A percentile compares a stretch with the other conserved stretches of the same genome.
Evolutionary conservation across 2,329 filamentous ascomycete species (phyloP).

Genomic region (Cephalotrichum gorgonifer): DNA sequence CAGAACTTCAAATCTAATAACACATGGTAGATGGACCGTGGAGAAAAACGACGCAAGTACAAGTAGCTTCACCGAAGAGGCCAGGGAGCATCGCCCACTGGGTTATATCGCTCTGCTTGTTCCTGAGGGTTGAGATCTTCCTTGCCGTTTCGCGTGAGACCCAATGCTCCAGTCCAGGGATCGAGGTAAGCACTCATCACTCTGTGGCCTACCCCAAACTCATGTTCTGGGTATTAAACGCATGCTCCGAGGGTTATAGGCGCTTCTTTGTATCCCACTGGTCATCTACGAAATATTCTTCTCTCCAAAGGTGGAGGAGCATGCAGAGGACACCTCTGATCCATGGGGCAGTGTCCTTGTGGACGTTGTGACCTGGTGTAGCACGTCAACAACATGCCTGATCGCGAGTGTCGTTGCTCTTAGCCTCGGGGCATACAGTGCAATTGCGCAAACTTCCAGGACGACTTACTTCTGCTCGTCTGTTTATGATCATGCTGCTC

Average conservation of each 20-base stretch:
- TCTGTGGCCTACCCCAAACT: neutral
- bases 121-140: slow-evolving; percentile 37
- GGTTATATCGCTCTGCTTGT: slow-evolving; percentile 30
- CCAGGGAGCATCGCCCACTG: slow-evolving; percentile 36
- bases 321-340: slow-evolving; percentile 29
- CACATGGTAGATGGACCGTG: neutral
- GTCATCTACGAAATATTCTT: slow-evolving; percentile 7
- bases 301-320: slow-evolving; percentile 11
- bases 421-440: slow-evolving; percentile 29
- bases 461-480: slow-evolving; percentile 43
- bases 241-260: neutral
- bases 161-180: slow-evolving; percentile 38
- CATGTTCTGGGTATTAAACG: neutral
- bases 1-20: neutral
- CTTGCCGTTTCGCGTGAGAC: slow-evolving; percentile 33
- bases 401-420: slow-evolving; percentile 26
- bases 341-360: slow-evolving; percentile 36
- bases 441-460: slow-evolving; percentile 23
- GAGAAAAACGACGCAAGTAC: neutral
- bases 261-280: slow-evolving; percentile 4
- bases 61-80: slow-evolving; percentile 26
- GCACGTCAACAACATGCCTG: slow-evolving; percentile 22
- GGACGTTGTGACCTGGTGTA: slow-evolving; percentile 36
- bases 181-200: slow-evolving; percentile 25
- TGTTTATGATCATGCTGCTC: slow-evolving; percentile 24